Evolutionary conservation across 495 filamentous ascomycete species (phyloP).

Genomic region (Aeminium ludgeri): DNA sequence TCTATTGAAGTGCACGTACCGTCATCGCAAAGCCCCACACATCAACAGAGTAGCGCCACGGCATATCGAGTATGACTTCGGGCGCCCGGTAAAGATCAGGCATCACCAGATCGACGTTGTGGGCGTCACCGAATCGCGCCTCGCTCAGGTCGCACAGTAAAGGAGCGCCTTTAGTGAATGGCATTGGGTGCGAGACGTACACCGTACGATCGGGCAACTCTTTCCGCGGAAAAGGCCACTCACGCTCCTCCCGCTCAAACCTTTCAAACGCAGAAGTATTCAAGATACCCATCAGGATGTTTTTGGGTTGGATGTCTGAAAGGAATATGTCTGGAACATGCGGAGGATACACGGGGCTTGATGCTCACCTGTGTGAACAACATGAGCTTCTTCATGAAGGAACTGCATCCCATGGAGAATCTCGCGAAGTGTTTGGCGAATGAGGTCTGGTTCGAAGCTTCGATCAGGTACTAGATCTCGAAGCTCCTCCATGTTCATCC

Average conservation of each 20-base stretch:
- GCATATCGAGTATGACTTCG: slow-evolving; percentile 31
- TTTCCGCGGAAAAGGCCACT: too few species aligned
- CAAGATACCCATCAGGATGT: too few species aligned
- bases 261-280: too few species aligned
- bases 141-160: slow-evolving; percentile 35
- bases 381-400: slow-evolving; percentile 26
- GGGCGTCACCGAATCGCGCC: slow-evolving; percentile 19
- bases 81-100: slow-evolving; percentile 31
- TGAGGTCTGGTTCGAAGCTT: neutral
- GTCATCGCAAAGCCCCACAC: slow-evolving; percentile 37
- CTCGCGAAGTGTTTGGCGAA: slow-evolving; percentile 1
- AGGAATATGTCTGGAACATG: neutral
- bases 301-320: neutral
- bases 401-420: slow-evolving; percentile 27
- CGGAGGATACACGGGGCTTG: neutral
- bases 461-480: neutral
- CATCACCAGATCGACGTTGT: slow-evolving; percentile 1
- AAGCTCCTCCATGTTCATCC: slow-evolving; percentile 20
- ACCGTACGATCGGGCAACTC: slow-evolving; percentile 14
- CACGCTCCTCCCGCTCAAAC: neutral
- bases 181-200: slow-evolving; percentile 18
- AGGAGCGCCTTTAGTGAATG: slow-evolving; percentile 10
- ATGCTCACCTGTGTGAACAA: slow-evolving; percentile 31
- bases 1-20: too few species aligned
- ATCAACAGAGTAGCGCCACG: slow-evolving; percentile 32